These are phyloP conservation scores for Kuraishia ogatae DNA, from an alignment of 805 yeast genomes.

Conservation along the genomic window DNA sequence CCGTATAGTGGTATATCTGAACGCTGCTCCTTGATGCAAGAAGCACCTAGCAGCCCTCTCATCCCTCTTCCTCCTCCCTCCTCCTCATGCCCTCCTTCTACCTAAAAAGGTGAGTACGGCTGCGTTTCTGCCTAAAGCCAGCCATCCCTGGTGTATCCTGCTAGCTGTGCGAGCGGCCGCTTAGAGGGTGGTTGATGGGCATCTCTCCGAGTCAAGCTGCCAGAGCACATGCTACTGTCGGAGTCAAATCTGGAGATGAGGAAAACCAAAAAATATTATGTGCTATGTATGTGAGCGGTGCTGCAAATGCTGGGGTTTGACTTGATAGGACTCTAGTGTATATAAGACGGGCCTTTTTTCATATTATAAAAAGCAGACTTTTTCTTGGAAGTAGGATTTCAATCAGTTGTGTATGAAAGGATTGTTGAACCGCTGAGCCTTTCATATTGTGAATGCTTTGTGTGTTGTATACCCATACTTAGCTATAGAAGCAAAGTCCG, in stretches of 20 bases:
- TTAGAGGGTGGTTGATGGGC: neutral
- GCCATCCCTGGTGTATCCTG: neutral
- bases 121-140: neutral
- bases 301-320: neutral
- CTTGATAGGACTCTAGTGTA: neutral
- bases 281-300: neutral
- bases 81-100: too few relatives aligned
- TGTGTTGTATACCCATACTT: neutral
- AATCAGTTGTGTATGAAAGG: too few relatives aligned
- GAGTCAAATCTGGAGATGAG: conserved; percentile 1
- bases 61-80: too few relatives aligned
- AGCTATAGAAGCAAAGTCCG: neutral
- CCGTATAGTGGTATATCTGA: too few relatives aligned
- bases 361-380: too few relatives aligned
- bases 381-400: neutral
- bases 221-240: neutral
- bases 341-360: neutral
- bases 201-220: neutral
- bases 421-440: neutral
- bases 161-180: neutral
- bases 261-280: neutral
- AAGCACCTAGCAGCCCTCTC: too few relatives aligned
- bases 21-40: too few relatives aligned
- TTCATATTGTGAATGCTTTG: too few relatives aligned
- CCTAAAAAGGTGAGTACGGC: neutral